Evolutionary conservation across 2,329 filamentous ascomycete genomes (phyloP).

Genomic region (Exophiala viscosa): DNA sequence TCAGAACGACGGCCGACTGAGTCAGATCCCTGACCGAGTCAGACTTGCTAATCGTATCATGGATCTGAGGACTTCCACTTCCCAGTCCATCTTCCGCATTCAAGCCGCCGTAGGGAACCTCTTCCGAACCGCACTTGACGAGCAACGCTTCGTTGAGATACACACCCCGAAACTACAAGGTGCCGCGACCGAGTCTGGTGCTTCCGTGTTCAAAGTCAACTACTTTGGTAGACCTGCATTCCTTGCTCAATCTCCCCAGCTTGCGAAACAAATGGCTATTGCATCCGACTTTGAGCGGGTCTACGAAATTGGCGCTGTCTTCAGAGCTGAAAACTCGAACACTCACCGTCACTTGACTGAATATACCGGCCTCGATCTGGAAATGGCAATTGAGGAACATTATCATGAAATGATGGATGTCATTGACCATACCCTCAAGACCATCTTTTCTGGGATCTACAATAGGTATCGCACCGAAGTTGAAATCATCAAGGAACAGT

Average conservation of each 20-base stretch:
- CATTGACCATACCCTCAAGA: constrained; percentile 77
- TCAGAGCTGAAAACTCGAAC: constrained; percentile 92
- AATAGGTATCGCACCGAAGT: constrained; percentile 67
- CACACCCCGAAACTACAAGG: constrained; percentile 90
- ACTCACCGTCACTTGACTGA: constrained; percentile 92
- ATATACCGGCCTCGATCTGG: constrained; percentile 87
- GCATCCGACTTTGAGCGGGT: constrained; percentile 85
- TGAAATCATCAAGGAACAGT: constrained; percentile 74
- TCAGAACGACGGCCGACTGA: constrained; percentile 53
- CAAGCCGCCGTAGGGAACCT: constrained; percentile 75
- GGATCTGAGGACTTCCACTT: constrained; percentile 78
- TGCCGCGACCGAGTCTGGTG: constrained; percentile 83
- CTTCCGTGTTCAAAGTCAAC: constrained; percentile 85
- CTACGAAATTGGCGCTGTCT: constrained; percentile 85
- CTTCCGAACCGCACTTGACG: constrained; percentile 73
- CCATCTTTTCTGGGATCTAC: constrained; percentile 70
- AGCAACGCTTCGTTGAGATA: constrained; percentile 81
- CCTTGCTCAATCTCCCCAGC: constrained; percentile 83
- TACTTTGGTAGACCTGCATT: constrained; percentile 88
- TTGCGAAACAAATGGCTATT: constrained; percentile 90
- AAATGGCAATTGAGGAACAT: constrained; percentile 85
- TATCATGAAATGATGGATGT: constrained; percentile 82
- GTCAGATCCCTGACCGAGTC: constrained; percentile 66
- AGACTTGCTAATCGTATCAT: constrained; percentile 76
- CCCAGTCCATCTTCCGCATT: constrained; percentile 83